Conservation (phyloP, 176 grass and related monocot genomes). For the Poa annua region DNA sequence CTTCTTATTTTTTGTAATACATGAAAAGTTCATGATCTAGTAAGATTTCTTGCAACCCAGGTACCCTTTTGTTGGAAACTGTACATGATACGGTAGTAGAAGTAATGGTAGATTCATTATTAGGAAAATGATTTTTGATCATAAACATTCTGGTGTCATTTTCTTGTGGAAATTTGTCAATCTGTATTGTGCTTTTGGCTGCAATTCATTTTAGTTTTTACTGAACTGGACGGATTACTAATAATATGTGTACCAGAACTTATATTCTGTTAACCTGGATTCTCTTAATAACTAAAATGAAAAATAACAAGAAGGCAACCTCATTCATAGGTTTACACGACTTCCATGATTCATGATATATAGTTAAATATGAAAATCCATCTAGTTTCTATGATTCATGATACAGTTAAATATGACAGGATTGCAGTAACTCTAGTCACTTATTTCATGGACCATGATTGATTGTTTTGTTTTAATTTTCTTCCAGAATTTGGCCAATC, state of each 20-base stretch:
- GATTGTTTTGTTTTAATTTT: conserved; percentile 1
- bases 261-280: not conserved
- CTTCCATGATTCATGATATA: not conserved
- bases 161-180: conserved; percentile 17
- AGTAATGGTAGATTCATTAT: not conserved
- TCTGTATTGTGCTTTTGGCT: conserved; percentile 24
- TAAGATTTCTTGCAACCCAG: conserved; percentile 28
- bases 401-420: conserved; percentile 21
- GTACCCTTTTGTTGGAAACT: conserved; percentile 25
- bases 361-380: conserved; percentile 28
- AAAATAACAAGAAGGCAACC: not conserved
- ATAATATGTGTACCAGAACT: not conserved
- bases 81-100: conserved; percentile 26
- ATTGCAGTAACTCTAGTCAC: conserved; percentile 17
- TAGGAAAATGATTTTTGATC: conserved; percentile 14
- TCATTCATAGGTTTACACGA: not conserved
- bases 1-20: conserved; percentile 21
- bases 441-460: conserved; percentile 16
- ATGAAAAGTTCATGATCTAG: conserved; percentile 21
- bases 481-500: not conserved
- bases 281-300: conserved; percentile 16
- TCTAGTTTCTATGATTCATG: conserved; percentile 3
- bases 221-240: not conserved
- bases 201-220: not conserved
- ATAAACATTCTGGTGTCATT: conserved; percentile 18